phyloP scores from a whole-genome alignment of 306 rosid species.

The Malus orientalis region DNA sequence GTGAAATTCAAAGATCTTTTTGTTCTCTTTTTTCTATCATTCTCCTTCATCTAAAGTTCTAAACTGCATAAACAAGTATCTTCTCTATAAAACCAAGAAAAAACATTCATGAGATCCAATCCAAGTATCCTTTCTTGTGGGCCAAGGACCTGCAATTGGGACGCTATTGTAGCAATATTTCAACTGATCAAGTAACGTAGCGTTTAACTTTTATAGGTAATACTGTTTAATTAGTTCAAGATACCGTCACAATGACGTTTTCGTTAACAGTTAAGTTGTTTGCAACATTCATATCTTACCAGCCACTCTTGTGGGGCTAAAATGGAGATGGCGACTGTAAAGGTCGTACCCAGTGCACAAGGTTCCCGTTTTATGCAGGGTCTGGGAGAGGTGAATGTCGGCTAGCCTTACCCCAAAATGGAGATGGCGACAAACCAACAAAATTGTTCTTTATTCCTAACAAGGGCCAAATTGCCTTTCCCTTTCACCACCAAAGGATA shows the following conservation, averaged over 20 bases:
- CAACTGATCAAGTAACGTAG: not conserved
- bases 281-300: not conserved
- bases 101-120: not conserved
- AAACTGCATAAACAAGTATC: not conserved
- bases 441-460: conserved; percentile 2
- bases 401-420: not conserved
- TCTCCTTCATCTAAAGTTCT: not conserved
- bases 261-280: too few species aligned
- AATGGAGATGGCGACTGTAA: not conserved
- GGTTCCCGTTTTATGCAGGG: too few species aligned
- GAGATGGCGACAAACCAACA: conserved; percentile 8
- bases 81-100: not conserved
- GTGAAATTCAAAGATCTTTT: conserved; percentile 33
- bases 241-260: not conserved
- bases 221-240: too few species aligned
- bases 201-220: too few species aligned
- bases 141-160: not conserved
- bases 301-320: not conserved
- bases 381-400: too few species aligned
- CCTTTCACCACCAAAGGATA: conserved; percentile 18
- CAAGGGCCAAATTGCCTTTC: conserved; percentile 26
- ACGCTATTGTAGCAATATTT: too few species aligned
- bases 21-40: not conserved
- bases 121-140: not conserved
- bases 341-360: too few species aligned